These are phyloP conservation scores for Avena eriantha DNA, from an alignment of 176 grass and related monocot genomes.

Conservation along the genomic window DNA sequence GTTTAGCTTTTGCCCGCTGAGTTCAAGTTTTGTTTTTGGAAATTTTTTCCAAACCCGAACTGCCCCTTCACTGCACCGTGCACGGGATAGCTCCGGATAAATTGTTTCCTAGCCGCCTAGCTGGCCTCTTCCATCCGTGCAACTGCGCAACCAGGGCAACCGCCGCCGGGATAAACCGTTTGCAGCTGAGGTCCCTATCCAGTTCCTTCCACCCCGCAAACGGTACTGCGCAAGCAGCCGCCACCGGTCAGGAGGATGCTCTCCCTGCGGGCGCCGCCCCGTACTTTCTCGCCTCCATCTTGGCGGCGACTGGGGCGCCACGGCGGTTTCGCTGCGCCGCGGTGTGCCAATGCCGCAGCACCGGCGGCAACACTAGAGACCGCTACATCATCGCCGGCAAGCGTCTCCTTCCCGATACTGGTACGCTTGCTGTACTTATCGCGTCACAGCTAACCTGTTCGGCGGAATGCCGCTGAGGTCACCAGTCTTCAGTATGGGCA, in stretches of 20 bases:
- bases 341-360: background rate
- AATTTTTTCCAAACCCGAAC: too few species aligned
- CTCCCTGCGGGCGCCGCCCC: conserved; percentile 20
- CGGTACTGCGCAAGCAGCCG: background rate
- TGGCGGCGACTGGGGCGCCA: background rate
- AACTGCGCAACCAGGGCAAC: background rate
- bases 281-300: background rate
- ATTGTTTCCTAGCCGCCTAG: background rate
- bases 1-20: too few species aligned
- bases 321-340: background rate
- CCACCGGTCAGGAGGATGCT: conserved; percentile 10
- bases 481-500: background rate
- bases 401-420: conserved; percentile 37
- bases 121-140: background rate
- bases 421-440: background rate
- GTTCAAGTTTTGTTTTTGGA: too few species aligned
- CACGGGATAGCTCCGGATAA: background rate
- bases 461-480: conserved; percentile 6
- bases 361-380: background rate
- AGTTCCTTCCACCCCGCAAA: background rate
- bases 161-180: background rate
- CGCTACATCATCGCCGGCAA: background rate
- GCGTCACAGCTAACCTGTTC: background rate
- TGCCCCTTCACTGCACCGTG: background rate
- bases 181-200: background rate